Conservation (phyloP, 345 rosid genomes). For the Hirschfeldia incana region DNA sequence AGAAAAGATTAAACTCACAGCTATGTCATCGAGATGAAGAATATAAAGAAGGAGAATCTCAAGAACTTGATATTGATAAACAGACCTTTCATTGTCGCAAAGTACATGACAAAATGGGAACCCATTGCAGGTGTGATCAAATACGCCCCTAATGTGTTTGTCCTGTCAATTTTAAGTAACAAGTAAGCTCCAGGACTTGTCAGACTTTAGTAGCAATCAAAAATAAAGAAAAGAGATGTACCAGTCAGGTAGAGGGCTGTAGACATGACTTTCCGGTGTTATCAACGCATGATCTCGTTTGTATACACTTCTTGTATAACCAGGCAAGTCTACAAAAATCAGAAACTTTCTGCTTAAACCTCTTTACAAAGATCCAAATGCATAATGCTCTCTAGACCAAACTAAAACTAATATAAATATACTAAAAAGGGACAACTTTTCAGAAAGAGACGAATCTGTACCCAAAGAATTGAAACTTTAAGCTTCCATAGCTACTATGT, state of each 20-base stretch:
- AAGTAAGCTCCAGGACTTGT: background rate
- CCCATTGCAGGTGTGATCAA: slow-evolving; percentile 87
- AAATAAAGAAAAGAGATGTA: slow-evolving; percentile 14
- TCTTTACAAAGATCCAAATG: background rate
- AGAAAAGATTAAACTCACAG: background rate
- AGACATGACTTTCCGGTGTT: slow-evolving; percentile 93
- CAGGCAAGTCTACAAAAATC: slow-evolving; percentile 68
- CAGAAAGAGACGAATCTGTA: background rate
- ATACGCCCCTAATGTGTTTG: slow-evolving; percentile 76
- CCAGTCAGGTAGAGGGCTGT: slow-evolving; percentile 89
- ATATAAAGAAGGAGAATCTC: background rate
- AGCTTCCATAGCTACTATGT: background rate
- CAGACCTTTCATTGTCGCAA: slow-evolving; percentile 88
- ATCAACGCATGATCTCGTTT: slow-evolving; percentile 77
- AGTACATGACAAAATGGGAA: slow-evolving; percentile 89
- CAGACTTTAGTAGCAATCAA: background rate
- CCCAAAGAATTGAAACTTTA: background rate
- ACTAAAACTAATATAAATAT: background rate
- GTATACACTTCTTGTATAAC: slow-evolving; percentile 86
- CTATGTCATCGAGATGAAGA: background rate
- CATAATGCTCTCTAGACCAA: background rate
- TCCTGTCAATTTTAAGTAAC: slow-evolving; percentile 52
- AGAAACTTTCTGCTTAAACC: background rate
- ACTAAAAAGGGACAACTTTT: background rate
- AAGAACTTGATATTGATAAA: background rate